Base-by-base conservation (phyloP, 306 rosid genomes). In the Calophaca sinica region DNA sequence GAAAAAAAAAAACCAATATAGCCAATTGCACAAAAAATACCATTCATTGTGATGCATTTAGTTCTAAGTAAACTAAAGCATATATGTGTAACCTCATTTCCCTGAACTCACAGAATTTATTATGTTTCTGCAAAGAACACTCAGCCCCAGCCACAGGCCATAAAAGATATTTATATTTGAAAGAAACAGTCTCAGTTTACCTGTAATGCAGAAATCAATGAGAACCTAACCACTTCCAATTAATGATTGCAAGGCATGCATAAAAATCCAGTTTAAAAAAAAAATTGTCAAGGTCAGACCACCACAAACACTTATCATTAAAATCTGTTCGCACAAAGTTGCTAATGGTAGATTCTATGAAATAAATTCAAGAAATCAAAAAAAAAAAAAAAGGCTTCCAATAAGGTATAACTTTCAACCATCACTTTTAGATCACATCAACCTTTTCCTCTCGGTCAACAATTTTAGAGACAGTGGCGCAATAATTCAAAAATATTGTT, bases 181-280 rank as follows among this genome's bases (percentile, higher is more conserved):
- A 48, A 7, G 53, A 20, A 38, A 51, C 45, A 2, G 36, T 45
- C 38, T 3, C 42, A 9, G 9, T 14, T 13, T 9, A 64, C 45
- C 68, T 42, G 14, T 28, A 79, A 58, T 39, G 76, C 46, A 58
- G 45, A 73, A 73, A 51, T 58, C 54, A 80, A n/a, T 4, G 33
- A 51, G 59, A 20, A 74, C 45, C 71, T 58, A 36, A 66, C 6
- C 9, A 46, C 14, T 65, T 10, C 70, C 45, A n/a, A 72, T 12
- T 55, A 73, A n/a, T 15, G 44, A 65, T 32, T 48, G n/a, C 55
- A 57, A 59, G 13, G 38, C 26, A 53, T 50, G 7, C 39, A 62
- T 42, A 32, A 35, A 71, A 62, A 46, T 62, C 15, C 44, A 12
- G 77, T 31, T 5, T 13, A 20, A 44, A 29, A 32, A 13, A 54